A percentile compares a stretch with the other conserved stretches of the same genome.
Conservation (phyloP, 306 rosid species). For the Quercus robur region DNA sequence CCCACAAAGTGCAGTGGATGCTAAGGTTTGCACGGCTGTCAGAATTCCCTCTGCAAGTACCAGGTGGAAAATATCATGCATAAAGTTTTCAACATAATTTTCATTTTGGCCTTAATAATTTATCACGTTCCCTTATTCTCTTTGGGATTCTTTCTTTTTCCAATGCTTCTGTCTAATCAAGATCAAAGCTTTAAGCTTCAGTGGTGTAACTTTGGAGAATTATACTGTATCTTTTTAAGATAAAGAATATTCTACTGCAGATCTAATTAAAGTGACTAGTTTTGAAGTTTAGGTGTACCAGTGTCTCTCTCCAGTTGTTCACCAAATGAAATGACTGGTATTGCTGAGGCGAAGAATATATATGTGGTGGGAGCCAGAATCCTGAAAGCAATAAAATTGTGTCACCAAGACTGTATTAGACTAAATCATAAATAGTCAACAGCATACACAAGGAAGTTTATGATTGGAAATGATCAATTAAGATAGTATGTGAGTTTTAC, state of each 20-base stretch:
- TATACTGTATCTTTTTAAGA: not conserved
- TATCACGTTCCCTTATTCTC: not conserved
- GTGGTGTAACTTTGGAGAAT: not conserved
- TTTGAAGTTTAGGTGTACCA: conserved; percentile 33
- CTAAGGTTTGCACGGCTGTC: conserved; percentile 95
- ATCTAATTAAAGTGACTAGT: not conserved
- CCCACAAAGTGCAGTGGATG: conserved; percentile 83
- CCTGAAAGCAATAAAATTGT: conserved; percentile 37
- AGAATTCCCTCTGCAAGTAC: conserved; percentile 66
- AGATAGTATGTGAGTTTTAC: conserved; percentile 22
- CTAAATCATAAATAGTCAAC: not conserved
- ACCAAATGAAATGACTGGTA: conserved; percentile 82
- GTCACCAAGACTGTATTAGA: not conserved
- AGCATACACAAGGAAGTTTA: not conserved
- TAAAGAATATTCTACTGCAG: conserved; percentile 17
- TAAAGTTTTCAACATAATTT: not conserved
- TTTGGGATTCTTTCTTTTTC: not conserved
- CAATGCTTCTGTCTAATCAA: not conserved
- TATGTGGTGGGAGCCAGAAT: conserved; percentile 92
- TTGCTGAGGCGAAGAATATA: conserved; percentile 82
- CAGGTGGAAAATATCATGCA: not conserved
- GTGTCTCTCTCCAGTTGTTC: conserved; percentile 73
- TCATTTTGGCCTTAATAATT: not conserved
- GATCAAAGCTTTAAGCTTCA: not conserved
- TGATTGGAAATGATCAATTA: not conserved